Conservation (phyloP, 129 eudicot genomes). For the Tagetes patula region DNA sequence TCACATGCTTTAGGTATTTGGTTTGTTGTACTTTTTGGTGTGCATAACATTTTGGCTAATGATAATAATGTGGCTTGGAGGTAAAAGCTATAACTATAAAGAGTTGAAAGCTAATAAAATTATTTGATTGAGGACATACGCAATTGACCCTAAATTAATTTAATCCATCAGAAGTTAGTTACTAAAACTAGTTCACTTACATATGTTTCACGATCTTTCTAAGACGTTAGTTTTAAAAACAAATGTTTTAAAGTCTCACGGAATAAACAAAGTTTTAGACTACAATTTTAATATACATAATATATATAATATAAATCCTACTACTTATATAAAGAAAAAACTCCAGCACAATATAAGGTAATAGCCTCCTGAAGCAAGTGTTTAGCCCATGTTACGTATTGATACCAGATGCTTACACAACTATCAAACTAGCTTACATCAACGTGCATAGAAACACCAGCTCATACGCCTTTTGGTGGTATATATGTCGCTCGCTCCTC, state of each 20-base stretch:
- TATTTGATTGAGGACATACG: no score
- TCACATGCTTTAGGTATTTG: no score
- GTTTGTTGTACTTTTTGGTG: not conserved
- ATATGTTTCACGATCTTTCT: not conserved
- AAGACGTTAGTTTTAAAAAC: no score
- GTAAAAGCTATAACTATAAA: no score
- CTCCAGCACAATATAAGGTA: constrained; percentile 15
- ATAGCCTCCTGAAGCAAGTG: constrained; percentile 12
- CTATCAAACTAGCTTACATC: constrained; percentile 16
- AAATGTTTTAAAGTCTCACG: not conserved
- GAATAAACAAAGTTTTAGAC: not conserved
- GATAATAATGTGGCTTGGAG: not conserved
- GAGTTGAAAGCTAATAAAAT: no score
- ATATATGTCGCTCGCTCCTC: constrained; percentile 58
- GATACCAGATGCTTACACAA: constrained; percentile 20
- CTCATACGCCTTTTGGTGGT: constrained; percentile 67
- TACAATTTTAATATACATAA: no score
- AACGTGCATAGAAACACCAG: constrained; percentile 5
- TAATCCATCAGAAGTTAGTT: not conserved
- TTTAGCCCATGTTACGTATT: not conserved
- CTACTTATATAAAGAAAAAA: not conserved
- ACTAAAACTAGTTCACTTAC: not conserved
- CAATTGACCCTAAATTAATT: not conserved
- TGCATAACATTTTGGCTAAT: no score
- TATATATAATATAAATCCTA: not conserved